Conservation (phyloP, 2,329 filamentous ascomycete genomes). For the Aureobasidium zeae region DNA sequence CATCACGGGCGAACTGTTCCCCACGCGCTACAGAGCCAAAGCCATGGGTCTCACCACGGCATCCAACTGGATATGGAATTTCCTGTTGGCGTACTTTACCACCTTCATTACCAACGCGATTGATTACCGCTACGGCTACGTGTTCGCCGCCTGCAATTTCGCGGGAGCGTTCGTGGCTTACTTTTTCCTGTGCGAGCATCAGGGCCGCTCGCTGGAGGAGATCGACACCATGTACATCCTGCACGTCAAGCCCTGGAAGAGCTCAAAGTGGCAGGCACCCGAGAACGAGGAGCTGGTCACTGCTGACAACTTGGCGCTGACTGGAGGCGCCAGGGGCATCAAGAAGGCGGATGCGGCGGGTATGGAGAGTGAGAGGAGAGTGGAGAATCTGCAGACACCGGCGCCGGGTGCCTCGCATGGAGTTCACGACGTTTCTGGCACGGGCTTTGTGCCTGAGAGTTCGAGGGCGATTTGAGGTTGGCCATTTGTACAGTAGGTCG, state of each 20-base stretch:
- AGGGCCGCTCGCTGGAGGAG: constrained; percentile 32
- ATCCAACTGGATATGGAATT: constrained; percentile 49
- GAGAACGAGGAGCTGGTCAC: constrained; percentile 23
- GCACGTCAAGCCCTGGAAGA: constrained; percentile 28
- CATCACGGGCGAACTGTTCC: constrained; percentile 57
- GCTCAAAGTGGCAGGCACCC: constrained; percentile 26
- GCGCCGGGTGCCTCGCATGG: constrained; percentile 22
- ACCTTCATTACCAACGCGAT: constrained; percentile 32
- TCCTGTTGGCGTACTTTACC: constrained; percentile 31
- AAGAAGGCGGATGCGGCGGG: constrained; percentile 24
- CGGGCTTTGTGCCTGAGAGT: constrained; percentile 21
- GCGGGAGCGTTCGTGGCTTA: constrained; percentile 28
- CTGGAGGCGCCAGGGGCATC: constrained; percentile 26
- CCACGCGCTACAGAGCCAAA: constrained; percentile 45
- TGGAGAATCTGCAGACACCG: constrained; percentile 19
- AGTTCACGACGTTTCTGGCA: constrained; percentile 25
- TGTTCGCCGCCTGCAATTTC: constrained; percentile 32
- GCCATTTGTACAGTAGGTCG: too few species aligned
- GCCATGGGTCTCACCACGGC: constrained; percentile 51
- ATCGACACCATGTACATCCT: constrained; percentile 34
- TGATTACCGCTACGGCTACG: constrained; percentile 32
- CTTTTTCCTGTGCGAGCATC: constrained; percentile 33
- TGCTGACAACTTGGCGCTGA: constrained; percentile 25
- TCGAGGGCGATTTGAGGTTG: too few species aligned
- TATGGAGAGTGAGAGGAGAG: constrained; percentile 15